These are phyloP conservation scores for Chiua virens DNA, from an alignment of 768 basidiomycete species.

Conservation along the genomic window DNA sequence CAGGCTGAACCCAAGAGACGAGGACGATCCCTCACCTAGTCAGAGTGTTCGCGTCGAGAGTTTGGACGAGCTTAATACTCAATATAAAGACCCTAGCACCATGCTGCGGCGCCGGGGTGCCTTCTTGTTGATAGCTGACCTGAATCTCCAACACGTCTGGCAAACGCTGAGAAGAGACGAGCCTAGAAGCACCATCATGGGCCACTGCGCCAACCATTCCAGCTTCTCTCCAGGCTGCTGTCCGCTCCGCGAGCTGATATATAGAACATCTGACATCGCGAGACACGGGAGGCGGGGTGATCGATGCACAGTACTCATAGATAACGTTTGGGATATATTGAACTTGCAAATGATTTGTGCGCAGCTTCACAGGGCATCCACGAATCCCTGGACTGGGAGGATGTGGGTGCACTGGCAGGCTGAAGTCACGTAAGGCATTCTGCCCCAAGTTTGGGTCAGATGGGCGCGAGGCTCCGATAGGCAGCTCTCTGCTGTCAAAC, in stretches of 20 bases:
- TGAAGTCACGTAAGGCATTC: too few relatives aligned
- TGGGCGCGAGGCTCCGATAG: too few relatives aligned
- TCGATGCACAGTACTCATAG: slow-evolving; percentile 41
- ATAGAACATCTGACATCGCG: slow-evolving; percentile 40
- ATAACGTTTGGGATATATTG: slow-evolving; percentile 39
- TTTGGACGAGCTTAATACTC: neutral
- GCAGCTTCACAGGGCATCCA: slow-evolving; percentile 40
- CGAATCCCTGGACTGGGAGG: slow-evolving; percentile 25
- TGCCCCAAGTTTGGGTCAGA: too few relatives aligned
- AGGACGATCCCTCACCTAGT: neutral
- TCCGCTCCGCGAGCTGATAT: slow-evolving; percentile 41
- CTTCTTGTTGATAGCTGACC: neutral
- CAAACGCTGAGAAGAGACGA: slow-evolving; percentile 34
- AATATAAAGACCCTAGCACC: neutral
- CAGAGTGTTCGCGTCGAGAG: neutral
- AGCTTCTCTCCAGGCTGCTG: slow-evolving; percentile 36
- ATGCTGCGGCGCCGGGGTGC: neutral
- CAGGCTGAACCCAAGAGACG: neutral
- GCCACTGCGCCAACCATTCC: slow-evolving; percentile 38
- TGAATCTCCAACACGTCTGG: neutral
- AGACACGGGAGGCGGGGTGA: slow-evolving; percentile 27
- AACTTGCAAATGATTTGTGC: slow-evolving; percentile 50
- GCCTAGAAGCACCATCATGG: slow-evolving; percentile 40
- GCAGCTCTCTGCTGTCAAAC: too few relatives aligned
- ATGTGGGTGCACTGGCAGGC: too few relatives aligned